phyloP scores from a whole-genome alignment of 441 rosid genomes.

The Pelargonium fulgidum region DNA sequence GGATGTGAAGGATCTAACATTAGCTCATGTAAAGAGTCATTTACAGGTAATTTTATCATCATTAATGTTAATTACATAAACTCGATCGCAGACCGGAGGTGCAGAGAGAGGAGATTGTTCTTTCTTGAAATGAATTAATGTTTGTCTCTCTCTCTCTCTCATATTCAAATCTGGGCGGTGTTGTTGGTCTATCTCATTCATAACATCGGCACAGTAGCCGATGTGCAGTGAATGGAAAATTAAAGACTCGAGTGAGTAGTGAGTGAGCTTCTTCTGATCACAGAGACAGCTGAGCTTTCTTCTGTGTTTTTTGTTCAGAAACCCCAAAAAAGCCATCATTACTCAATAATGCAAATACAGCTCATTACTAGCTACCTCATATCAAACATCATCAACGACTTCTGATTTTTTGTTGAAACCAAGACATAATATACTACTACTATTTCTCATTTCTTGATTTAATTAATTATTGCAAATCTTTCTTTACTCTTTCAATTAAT shows the following conservation, averaged over 20 bases:
- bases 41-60: conserved; percentile 15
- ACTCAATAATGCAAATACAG: conserved; percentile 49
- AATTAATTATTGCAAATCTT: background rate
- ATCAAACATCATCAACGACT: conserved; percentile 47
- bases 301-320: background rate
- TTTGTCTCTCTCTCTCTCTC: too few relatives aligned
- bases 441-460: conserved; percentile 7
- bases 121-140: too few relatives aligned
- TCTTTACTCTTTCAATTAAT: too few relatives aligned
- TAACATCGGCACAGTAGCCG: background rate
- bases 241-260: background rate
- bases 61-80: too few relatives aligned
- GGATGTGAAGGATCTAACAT: conserved; percentile 81
- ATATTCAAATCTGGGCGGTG: background rate
- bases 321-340: conserved; percentile 49
- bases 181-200: background rate
- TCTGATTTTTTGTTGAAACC: conserved; percentile 24
- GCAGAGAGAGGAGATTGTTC: too few relatives aligned
- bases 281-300: background rate
- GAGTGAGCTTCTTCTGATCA: background rate
- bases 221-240: background rate
- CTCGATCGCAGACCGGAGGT: too few relatives aligned
- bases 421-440: conserved; percentile 24
- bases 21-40: conserved; percentile 86
- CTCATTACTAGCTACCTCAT: conserved; percentile 20